Conservation (phyloP, 2,329 filamentous ascomycete species). For the Zasmidium citrigriseum region DNA sequence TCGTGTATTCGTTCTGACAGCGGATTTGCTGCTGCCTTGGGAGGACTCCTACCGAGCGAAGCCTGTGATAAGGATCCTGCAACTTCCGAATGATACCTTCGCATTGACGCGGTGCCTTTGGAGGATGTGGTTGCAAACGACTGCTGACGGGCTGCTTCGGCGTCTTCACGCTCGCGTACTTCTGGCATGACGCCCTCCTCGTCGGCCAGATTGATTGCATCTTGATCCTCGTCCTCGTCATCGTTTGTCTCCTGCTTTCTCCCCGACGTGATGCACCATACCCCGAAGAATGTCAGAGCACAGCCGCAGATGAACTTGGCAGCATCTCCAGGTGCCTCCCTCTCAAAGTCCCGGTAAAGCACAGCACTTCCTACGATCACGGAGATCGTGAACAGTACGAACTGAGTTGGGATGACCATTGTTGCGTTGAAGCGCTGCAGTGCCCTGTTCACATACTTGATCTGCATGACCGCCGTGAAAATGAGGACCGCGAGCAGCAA, state of each 20-base stretch:
- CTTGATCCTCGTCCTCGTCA: constrained; percentile 46
- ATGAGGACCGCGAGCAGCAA: constrained; percentile 77
- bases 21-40: constrained; percentile 11
- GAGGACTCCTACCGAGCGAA: background rate
- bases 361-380: constrained; percentile 94
- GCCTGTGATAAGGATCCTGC: background rate
- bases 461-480: constrained; percentile 89
- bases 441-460: constrained; percentile 90
- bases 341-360: constrained; percentile 92
- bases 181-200: constrained; percentile 36
- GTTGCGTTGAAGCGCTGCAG: constrained; percentile 95
- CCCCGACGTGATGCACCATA: constrained; percentile 95
- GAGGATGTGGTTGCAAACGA: constrained; percentile 11
- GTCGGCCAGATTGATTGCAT: constrained; percentile 44
- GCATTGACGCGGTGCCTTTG: constrained; percentile 10
- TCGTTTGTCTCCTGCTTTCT: constrained; percentile 63
- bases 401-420: constrained; percentile 96
- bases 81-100: constrained; percentile 15
- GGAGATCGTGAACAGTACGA: constrained; percentile 92
- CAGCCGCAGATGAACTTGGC: constrained; percentile 89
- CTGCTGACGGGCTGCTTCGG: constrained; percentile 14
- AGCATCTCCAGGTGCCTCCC: constrained; percentile 71
- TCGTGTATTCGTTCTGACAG: constrained; percentile 15
- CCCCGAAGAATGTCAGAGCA: constrained; percentile 87
- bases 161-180: constrained; percentile 25